Evolutionary conservation across 345 rosid genomes (phyloP), one percentile per base, ranked within the genome.

Genomic region (Brassica cretica): DNA sequence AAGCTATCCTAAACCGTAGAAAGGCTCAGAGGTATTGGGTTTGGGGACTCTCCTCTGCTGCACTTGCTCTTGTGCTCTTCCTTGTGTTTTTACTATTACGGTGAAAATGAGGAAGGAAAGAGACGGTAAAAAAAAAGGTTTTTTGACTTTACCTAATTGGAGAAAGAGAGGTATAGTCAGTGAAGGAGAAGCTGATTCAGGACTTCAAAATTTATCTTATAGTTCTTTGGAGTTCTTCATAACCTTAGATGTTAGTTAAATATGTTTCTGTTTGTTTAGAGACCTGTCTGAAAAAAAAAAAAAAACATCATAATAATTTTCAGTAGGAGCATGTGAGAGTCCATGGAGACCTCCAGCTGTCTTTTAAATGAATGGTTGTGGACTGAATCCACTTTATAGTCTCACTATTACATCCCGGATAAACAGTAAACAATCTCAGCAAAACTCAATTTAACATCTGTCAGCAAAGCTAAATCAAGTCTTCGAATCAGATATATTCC

Each of bases 1-100:
- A 86, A 80, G 90, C 86, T 44, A 85, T 90, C 65, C 68, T 87
- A 80, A 91, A 84, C 90, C 85, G 87, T 65, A 90, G 88, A 78
- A 93, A 74, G 84, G 77, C 92, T 5, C 88, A 86, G 75, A 80
- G 15, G 60, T 88, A 91, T 75, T 90, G 92, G 98, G 63, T 82
- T 46, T 90, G 89, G 88, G 93, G 83, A n/a, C 83, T 80, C 19
- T 81, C 90, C 0, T 90, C 87, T 32, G 91, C 89, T 16, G 63
- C 82, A 39, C 75, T 84, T 49, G 89, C 88, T 66, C 37, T 87
- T 74, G 33, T 80, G 51, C 46, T 88, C 33, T 5, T 84, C 30
- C 79, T 71, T 0, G 77, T 82, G 2, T 84, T 77, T 32, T 95
- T 78, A 79, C 78, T 88, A 83, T 73, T 76, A 15, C 6, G 78